Evolutionary conservation across 441 rosid species (phyloP).

Genomic region (Erodium texanum): DNA sequence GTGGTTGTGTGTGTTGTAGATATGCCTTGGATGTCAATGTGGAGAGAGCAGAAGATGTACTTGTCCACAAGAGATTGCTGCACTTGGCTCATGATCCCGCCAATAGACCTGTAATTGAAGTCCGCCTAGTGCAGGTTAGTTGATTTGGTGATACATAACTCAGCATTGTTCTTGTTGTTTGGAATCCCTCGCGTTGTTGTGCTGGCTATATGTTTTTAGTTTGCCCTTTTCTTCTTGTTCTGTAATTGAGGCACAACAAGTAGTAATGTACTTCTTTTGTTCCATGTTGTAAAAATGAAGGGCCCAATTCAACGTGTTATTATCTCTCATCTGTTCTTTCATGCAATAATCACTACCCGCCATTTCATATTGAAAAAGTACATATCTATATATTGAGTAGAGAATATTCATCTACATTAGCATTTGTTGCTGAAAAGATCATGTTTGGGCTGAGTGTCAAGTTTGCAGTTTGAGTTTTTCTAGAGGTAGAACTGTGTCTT

Average conservation of each 20-base stretch:
- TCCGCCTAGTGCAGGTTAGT: constrained; percentile 4
- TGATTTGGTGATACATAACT: background rate
- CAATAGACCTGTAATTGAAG: background rate
- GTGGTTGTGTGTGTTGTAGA: background rate
- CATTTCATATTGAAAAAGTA: background rate
- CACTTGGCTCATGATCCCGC: background rate
- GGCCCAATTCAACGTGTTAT: background rate
- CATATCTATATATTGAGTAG: background rate
- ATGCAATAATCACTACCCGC: background rate
- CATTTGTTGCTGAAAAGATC: background rate
- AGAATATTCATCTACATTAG: background rate
- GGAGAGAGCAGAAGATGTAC: constrained; percentile 5
- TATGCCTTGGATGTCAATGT: constrained; percentile 2
- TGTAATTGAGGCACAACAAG: background rate
- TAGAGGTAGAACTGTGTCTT: background rate
- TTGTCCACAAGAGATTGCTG: background rate
- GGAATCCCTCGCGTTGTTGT: background rate
- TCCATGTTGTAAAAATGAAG: background rate
- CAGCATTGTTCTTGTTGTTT: background rate
- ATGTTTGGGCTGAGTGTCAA: background rate
- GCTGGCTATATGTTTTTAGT: background rate
- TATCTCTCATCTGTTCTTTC: background rate
- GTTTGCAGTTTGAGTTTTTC: background rate
- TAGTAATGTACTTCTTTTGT: background rate
- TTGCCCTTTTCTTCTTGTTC: background rate